A percentile compares a stretch with the other conserved stretches of the same genome.
These are phyloP conservation scores for Yamadazyma diospyri DNA, from an alignment of 1,139 yeast genomes.

Conservation along the genomic window DNA sequence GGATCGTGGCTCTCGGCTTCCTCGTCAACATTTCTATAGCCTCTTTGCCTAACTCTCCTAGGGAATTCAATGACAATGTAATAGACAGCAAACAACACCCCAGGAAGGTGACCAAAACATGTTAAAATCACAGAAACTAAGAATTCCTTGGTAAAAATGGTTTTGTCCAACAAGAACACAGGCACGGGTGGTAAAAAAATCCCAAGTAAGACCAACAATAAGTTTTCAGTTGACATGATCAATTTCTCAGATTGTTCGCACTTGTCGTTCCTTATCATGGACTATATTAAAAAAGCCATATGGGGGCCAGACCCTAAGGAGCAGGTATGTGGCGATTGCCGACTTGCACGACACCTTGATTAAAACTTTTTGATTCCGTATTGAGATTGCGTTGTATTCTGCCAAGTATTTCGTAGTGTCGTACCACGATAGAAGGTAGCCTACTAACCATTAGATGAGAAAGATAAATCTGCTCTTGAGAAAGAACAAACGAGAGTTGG, in stretches of 20 bases:
- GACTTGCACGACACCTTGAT: not conserved
- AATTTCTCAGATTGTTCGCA: not conserved
- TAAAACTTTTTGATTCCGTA: too few relatives aligned
- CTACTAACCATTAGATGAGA: constrained; percentile 69
- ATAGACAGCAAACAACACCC: constrained; percentile 32
- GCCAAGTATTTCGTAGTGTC: too few relatives aligned
- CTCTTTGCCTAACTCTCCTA: constrained; percentile 12
- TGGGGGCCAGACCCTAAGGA: constrained; percentile 98
- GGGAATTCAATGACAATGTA: constrained; percentile 26
- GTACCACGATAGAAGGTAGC: too few relatives aligned
- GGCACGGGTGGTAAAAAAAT: constrained; percentile 41
- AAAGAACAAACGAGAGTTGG: constrained; percentile 80
- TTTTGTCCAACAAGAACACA: constrained; percentile 27
- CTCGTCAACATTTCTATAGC: constrained; percentile 22
- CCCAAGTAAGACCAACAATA: constrained; percentile 31
- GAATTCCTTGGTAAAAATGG: constrained; percentile 33
- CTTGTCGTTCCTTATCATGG: constrained; percentile 39
- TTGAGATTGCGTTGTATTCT: too few relatives aligned
- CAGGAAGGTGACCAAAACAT: constrained; percentile 37
- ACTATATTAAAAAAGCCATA: constrained; percentile 72
- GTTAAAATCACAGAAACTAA: constrained; percentile 35
- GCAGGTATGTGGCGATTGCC: constrained; percentile 45
- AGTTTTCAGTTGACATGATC: constrained; percentile 12
- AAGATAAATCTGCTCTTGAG: constrained; percentile 79
- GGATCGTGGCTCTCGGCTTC: constrained; percentile 12